Conservation (phyloP, 495 filamentous ascomycete genomes). For the Gamarada debralockiae region DNA sequence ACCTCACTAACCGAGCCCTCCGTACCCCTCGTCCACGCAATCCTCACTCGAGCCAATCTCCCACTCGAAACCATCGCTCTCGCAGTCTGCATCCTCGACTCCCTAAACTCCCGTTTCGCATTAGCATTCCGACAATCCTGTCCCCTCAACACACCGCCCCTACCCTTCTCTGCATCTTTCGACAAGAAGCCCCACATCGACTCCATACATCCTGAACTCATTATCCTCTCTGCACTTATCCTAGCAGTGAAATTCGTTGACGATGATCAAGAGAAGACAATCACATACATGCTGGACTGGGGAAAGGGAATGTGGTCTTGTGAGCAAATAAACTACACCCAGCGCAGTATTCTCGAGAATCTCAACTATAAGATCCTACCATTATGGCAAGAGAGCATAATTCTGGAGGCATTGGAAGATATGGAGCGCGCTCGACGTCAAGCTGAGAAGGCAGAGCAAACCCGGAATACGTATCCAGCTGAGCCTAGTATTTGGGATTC, state of each 20-base stretch:
- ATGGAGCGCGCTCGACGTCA: conserved; percentile 46
- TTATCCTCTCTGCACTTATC: conserved; percentile 44
- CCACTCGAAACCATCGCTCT: conserved; percentile 48
- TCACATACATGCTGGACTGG: conserved; percentile 39
- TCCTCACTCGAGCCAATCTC: conserved; percentile 44
- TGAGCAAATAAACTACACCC: conserved; percentile 51
- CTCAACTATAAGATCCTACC: conserved; percentile 47
- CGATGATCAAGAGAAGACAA: conserved; percentile 40
- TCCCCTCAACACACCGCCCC: conserved; percentile 28
- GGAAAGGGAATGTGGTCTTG: conserved; percentile 45
- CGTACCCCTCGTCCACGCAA: conserved; percentile 44
- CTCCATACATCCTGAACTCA: conserved; percentile 47
- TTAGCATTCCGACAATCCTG: conserved; percentile 46
- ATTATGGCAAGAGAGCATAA: conserved; percentile 41
- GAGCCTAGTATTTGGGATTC: conserved; percentile 7
- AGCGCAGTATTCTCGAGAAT: conserved; percentile 51
- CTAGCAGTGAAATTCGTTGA: conserved; percentile 51
- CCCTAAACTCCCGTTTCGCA: conserved; percentile 48
- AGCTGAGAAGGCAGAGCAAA: conserved; percentile 21
- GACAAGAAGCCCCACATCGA: conserved; percentile 42
- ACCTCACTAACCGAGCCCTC: conserved; percentile 47
- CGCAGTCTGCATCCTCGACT: conserved; percentile 51
- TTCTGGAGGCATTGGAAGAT: conserved; percentile 44
- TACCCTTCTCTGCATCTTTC: neutral
- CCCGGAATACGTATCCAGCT: neutral